Percentiles rank a stretch among this genome's conserved stretches.
Evolutionary conservation across 441 rosid genomes (phyloP).

Genomic region (Daphne laureola): DNA sequence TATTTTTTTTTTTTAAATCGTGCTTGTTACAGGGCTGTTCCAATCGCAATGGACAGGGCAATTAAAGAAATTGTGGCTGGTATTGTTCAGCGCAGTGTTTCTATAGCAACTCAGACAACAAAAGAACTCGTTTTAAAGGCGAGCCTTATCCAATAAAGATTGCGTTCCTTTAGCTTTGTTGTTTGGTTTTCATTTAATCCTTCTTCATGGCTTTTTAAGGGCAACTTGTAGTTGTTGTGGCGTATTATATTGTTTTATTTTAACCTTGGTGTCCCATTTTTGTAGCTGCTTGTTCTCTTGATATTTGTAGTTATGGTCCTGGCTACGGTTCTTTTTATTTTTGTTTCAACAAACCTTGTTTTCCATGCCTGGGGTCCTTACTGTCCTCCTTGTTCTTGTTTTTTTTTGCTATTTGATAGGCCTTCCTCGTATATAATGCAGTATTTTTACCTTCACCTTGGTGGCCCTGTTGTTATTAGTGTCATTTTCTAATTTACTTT

Average conservation of each 20-base stretch:
- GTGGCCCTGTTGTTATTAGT: neutral
- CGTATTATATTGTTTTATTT: no score
- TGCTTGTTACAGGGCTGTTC: slow-evolving; percentile 60
- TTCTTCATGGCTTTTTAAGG: neutral
- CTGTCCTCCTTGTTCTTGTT: no score
- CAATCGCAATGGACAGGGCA: slow-evolving; percentile 94
- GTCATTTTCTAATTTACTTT: neutral
- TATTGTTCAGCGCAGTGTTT: slow-evolving; percentile 97
- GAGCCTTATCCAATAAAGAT: slow-evolving; percentile 9
- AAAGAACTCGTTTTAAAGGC: slow-evolving; percentile 98
- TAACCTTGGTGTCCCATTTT: no score
- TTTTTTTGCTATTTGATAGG: no score
- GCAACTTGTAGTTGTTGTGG: neutral
- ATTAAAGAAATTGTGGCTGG: slow-evolving; percentile 88
- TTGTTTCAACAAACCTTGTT: no score
- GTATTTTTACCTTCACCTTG: no score
- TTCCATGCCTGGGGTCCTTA: no score
- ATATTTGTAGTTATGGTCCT: no score
- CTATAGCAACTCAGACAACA: slow-evolving; percentile 96
- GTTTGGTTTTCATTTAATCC: neutral
- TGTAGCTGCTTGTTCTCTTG: no score
- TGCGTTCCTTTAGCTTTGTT: neutral
- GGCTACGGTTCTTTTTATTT: no score
- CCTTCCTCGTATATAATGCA: no score
- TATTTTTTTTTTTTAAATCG: neutral